phyloP scores from a whole-genome alignment of 164 flowering plant species.

The Vitis cinerea region DNA sequence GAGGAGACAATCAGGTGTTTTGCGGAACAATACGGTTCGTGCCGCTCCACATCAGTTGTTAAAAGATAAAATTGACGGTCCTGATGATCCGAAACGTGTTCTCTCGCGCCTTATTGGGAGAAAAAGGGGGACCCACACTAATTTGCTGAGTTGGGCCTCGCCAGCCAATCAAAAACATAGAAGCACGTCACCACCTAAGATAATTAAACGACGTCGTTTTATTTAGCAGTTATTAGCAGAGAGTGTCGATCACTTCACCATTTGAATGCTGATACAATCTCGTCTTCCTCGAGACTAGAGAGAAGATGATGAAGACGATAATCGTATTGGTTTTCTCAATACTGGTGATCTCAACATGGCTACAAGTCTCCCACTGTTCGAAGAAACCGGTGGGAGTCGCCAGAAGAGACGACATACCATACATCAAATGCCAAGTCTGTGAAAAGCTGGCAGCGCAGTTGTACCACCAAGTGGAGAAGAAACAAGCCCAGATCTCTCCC shows the following conservation, averaged over 20 bases:
- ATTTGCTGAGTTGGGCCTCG: too few relatives aligned
- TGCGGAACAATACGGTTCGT: too few relatives aligned
- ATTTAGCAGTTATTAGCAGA: background rate
- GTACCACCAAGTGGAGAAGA: constrained; percentile 57
- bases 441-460: constrained; percentile 64
- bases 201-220: constrained; percentile 1
- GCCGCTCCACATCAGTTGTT: too few relatives aligned
- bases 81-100: constrained; percentile 1
- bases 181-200: constrained; percentile 24
- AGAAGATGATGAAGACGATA: constrained; percentile 13
- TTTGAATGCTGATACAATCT: background rate
- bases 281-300: background rate
- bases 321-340: constrained; percentile 11
- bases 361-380: constrained; percentile 37
- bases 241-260: background rate
- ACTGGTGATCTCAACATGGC: constrained; percentile 30
- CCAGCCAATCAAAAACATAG: constrained; percentile 30
- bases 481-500: constrained; percentile 69
- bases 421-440: constrained; percentile 87
- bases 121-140: constrained; percentile 6
- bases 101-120: constrained; percentile 16
- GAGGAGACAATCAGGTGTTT: too few relatives aligned
- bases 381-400: constrained; percentile 56
- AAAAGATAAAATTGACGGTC: too few relatives aligned
- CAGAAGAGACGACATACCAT: constrained; percentile 81